Base-by-base conservation (phyloP, 352 stramenopile species). In the Phytophthora quininea region DNA sequence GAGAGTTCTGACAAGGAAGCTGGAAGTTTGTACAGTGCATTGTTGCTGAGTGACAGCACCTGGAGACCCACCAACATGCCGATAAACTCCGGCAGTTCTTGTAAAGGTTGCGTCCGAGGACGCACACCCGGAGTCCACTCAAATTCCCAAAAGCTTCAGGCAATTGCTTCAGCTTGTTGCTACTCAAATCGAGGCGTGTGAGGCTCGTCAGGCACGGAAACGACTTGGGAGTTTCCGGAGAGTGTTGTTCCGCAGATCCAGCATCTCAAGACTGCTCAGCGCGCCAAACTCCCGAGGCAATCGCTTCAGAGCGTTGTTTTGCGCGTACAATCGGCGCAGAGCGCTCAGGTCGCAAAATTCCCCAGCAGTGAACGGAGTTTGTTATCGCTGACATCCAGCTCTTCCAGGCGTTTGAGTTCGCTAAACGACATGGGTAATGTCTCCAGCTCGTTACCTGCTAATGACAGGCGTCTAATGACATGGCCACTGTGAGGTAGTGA, bases 341-440 rank as follows among this genome's bases (percentile, higher is more conserved):
- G 74, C 46, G 3, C 49, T 38, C 19, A 90, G 50, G 45, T 86
- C 62, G 51, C 78, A 88, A 31, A 90, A 86, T 85, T 90, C 12
- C 79, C 81, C 2, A 86, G 38, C 2, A 90, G 66, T 0, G 67
- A 72, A 14, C 77, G 64, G 3, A 90, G 29, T 19, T 72, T 54
- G 37, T 90, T 90, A 47, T 65, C 57, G 48, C 78, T 84, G 43
- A 88, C 47, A 47, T 90, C 74, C 0, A 88, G 64, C 10, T 64
- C 60, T 6, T 60, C 63, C 1, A 90, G 67, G 3, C 54, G 66
- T 30, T 58, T 38, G 4, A 90, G 68, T 30, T 85, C 69, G 29
- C 79, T 66, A 42, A 90, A 86, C 9, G 81, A 90, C 24, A 90
- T 63, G 19, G 81, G 81, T 9, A 90, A 69, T 32, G 74, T 70